Evolutionary conservation across 768 basidiomycete species (phyloP), one percentile per base, ranked within the genome.

Genomic region (Clitopilus hobsonii): DNA sequence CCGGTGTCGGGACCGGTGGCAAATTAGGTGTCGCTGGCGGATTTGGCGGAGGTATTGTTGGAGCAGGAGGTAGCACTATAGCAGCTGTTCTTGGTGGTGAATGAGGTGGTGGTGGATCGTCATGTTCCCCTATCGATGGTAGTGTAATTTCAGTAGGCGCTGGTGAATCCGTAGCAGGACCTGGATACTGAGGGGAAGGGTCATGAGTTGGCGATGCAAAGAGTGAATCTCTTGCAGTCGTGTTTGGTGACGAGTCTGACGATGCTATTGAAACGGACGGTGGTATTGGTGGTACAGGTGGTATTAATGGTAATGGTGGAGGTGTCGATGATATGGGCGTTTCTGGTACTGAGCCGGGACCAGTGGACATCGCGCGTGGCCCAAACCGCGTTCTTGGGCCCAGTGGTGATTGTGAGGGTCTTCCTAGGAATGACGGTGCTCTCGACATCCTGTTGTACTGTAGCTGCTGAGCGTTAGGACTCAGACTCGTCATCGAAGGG

Each of bases 331-430:
- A 14, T 36, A 36, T 36, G 13, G 32, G 32, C n/a, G 32, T 36
- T 16, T 63, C 58, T 57, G 51, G 58, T 30, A 60, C 45, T 14
- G 59, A 57, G 4, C 60, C 54, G 5, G 58, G 36, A 20, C 54
- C 54, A 13, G 30, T 41, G 30, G 58, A 50, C 20, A 22, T 48
- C 11, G 57, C 38, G 27, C 55, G 48, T 38, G 56, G 54, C 20
- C 48, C 54, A 55, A 58, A 56, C 50, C 56, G 53, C 23, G 54
- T 58, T 61, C 66, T 38, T 56, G 67, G 55, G 55, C 63, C 63
- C 57, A 64, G 57, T 0, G 63, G 63, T 23, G 63, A 57, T 24
- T 60, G 61, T 1, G 28, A 54, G 18, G 63, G 63, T 47, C 61
- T 55, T 47, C 20, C 57, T 53, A 60, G 57, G 36, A 23, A 36